Evolutionary conservation across 75 land plant genomes (phyloP).

Genomic region (Azolla pinnata): DNA sequence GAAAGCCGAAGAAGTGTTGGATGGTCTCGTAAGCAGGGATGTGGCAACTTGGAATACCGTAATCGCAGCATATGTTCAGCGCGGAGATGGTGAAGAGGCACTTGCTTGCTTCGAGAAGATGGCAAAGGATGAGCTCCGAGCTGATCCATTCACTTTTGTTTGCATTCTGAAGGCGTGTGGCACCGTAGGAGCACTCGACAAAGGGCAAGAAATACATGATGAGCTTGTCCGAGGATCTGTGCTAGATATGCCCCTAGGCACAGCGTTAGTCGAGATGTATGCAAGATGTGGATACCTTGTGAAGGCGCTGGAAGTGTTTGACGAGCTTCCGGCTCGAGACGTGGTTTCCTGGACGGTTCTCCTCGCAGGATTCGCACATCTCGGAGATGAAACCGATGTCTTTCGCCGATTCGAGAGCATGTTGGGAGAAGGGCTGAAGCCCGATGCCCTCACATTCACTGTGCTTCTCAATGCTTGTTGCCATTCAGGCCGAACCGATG

Average conservation of each 20-base stretch:
- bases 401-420: conserved; percentile 21
- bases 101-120: conserved; percentile 28
- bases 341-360: conserved; percentile 28
- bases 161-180: conserved; percentile 50
- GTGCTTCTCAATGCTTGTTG: conserved; percentile 23
- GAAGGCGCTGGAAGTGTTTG: conserved; percentile 14
- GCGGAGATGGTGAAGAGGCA: conserved; percentile 23
- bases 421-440: conserved; percentile 17
- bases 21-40: conserved; percentile 34
- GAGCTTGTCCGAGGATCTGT: conserved; percentile 8
- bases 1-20: conserved; percentile 26
- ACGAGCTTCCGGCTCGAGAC: conserved; percentile 11
- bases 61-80: conserved; percentile 37
- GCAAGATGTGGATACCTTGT: conserved; percentile 23
- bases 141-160: conserved; percentile 35
- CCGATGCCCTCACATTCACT: conserved; percentile 23
- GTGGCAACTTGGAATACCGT: conserved; percentile 52
- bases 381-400: conserved; percentile 27
- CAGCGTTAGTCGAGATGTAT: conserved; percentile 28
- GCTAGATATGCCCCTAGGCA: conserved; percentile 15
- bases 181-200: conserved; percentile 18
- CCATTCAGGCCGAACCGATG: conserved; percentile 15
- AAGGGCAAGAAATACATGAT: conserved; percentile 25
- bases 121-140: conserved; percentile 18
- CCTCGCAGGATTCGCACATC: conserved; percentile 32